Evolutionary conservation across 2,329 filamentous ascomycete species (phyloP).

Genomic region (Alternaria solani): DNA sequence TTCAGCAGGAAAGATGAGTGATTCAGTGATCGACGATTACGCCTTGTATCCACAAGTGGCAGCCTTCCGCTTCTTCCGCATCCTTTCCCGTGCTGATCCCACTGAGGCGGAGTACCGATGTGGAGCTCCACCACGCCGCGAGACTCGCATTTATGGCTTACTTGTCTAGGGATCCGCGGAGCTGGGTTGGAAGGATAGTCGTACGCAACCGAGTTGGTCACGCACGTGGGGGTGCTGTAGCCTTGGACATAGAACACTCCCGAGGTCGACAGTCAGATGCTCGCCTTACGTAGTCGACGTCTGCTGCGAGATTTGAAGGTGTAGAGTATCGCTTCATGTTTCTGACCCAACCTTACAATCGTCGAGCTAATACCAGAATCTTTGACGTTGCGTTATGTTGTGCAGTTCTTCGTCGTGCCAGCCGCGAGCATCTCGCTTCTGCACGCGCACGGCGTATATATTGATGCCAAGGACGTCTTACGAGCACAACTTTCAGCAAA

Average conservation of each 20-base stretch:
- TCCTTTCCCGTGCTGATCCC: constrained; percentile 18
- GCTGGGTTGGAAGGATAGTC: not conserved
- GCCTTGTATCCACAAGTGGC: constrained; percentile 12
- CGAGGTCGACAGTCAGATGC: too few species aligned
- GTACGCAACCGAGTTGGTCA: not conserved
- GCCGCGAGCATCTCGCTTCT: not conserved
- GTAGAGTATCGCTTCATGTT: not conserved
- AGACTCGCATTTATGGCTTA: not conserved
- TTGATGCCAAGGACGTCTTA: not conserved
- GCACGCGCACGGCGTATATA: not conserved
- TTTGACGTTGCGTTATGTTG: not conserved
- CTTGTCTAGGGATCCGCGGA: not conserved
- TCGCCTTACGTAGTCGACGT: not conserved
- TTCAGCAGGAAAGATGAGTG: not conserved
- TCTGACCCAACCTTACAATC: not conserved
- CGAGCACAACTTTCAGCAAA: not conserved
- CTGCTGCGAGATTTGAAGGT: not conserved
- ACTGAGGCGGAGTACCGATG: constrained; percentile 9
- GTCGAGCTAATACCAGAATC: not conserved
- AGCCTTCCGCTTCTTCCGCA: constrained; percentile 28
- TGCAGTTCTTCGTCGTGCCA: not conserved
- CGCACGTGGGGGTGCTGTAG: not conserved
- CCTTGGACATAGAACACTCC: not conserved
- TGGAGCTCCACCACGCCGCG: not conserved
- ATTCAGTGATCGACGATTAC: not conserved